Conservation (phyloP, 768 basidiomycete genomes). For the Collybiopsis confluens region DNA sequence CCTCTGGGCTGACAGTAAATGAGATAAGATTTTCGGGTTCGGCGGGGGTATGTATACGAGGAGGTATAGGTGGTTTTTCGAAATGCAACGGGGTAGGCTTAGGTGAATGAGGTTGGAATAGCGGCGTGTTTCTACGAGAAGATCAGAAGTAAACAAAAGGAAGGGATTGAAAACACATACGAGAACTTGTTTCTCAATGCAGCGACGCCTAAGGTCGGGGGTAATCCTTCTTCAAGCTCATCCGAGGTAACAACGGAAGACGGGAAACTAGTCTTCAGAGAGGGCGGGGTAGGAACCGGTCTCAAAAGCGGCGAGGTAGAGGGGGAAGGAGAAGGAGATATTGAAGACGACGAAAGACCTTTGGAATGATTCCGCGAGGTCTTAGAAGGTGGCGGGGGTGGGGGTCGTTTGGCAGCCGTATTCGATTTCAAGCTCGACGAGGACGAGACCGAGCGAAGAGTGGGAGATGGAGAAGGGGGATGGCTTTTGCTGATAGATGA, state of each 20-base stretch:
- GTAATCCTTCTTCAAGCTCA: conserved; percentile 10
- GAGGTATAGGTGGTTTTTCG: conserved; percentile 2
- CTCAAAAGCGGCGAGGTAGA: conserved; percentile 46
- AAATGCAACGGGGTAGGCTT: not conserved
- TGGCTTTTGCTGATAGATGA: conserved; percentile 30
- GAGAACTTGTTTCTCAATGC: conserved; percentile 41
- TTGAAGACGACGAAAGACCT: conserved; percentile 8
- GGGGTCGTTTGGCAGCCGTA: conserved; percentile 40
- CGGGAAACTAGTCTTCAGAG: conserved; percentile 8
- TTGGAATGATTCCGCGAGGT: conserved; percentile 22
- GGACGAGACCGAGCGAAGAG: conserved; percentile 45
- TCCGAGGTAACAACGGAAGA: not conserved
- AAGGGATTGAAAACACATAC: conserved; percentile 29
- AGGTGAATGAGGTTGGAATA: conserved; percentile 11
- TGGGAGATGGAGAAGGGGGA: conserved; percentile 18
- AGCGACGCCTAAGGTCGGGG: conserved; percentile 28
- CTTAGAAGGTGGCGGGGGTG: conserved; percentile 54
- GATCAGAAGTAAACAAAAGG: not conserved
- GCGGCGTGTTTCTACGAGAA: not conserved
- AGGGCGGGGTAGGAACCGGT: conserved; percentile 39
- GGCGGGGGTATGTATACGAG: not conserved
- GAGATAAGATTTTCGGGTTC: not conserved
- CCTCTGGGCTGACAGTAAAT: conserved; percentile 7
- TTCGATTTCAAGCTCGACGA: conserved; percentile 46
- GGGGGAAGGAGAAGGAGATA: conserved; percentile 33